Evolutionary conservation across 306 rosid species (phyloP), one percentile per base, ranked within the genome.

Genomic region (Cucurbita ficifolia): DNA sequence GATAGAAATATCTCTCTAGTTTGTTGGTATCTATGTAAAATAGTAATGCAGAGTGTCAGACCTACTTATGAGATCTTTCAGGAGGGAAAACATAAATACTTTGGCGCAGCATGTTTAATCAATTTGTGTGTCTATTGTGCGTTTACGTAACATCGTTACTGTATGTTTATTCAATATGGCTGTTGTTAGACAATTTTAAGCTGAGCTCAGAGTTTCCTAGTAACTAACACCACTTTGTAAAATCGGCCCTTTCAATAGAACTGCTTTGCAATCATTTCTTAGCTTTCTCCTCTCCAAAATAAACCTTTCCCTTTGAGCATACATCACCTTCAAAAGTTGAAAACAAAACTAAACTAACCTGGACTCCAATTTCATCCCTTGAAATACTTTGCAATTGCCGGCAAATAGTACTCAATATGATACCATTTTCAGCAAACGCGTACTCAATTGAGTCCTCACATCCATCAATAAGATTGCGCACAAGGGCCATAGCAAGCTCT

Each of bases 381-480:
- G 87, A 85, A 68, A 81, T 78, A 74, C 69, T 86, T 79, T 43
- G 89, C 83, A 94, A 76, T 72, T 77, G 96, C 84, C 89, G 88
- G 81, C 86, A 88, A 70, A 94, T 84, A 56, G 99, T 89, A 78
- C 89, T 85, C 76, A 94, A 79, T 78, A 94, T 75, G 35, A 91
- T 76, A 55, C 86, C 87, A 85, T 91, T 88, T 78, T 89, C 97
- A 72, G 90, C 81, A 74, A 91, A 88, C 56, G 79, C 87, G 72
- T 84, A 86, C 77, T 89, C 86, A 72, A 91, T 60, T 79, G 85
- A 88, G 62, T 89, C 70, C 57, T 86, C 39, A 80, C 84, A 82
- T 82, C 99, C 97, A 85, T 89, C 97, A 77, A 94, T 86, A 74
- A 94, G 86, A 85, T 94, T 94, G 76, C 97, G 82, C 74, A 94